Conservation (phyloP, 208 protist species). For the Porcisia deanei region DNA sequence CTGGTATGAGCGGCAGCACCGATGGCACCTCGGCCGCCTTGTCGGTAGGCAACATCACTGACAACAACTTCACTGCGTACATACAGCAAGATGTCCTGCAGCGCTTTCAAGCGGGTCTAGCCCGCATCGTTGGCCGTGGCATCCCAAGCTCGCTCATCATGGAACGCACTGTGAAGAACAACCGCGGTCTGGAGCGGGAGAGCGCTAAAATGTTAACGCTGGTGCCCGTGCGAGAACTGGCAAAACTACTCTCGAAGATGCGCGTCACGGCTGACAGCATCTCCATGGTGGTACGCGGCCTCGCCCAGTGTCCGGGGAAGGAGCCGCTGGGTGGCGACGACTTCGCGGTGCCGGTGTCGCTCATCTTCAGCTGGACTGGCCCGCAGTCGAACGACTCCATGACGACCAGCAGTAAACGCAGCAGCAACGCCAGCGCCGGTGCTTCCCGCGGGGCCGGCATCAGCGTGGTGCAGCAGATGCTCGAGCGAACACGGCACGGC, state of each 20-base stretch:
- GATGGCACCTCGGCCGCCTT: conserved; percentile 8
- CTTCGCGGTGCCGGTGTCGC: conserved; percentile 73
- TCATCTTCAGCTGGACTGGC: conserved; percentile 73
- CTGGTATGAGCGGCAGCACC: conserved; percentile 19
- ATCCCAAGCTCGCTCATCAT: conserved; percentile 56
- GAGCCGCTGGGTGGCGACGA: conserved; percentile 54
- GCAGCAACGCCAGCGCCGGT: conserved; percentile 17
- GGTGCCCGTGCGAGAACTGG: conserved; percentile 62
- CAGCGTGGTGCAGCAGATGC: conserved; percentile 20
- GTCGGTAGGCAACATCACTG: conserved; percentile 14
- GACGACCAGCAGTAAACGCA: conserved; percentile 7
- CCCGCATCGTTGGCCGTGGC: conserved; percentile 66
- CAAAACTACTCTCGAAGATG: conserved; percentile 54
- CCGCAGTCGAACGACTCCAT: conserved; percentile 25
- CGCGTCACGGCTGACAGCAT: conserved; percentile 67
- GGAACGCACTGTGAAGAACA: conserved; percentile 44
- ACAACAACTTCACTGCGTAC: conserved; percentile 42
- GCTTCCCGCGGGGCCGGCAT: conserved; percentile 15
- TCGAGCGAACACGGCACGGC: background rate
- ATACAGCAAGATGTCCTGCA: conserved; percentile 51
- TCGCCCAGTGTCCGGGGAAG: conserved; percentile 72
- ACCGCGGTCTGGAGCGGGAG: conserved; percentile 48
- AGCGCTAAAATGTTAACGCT: conserved; percentile 72
- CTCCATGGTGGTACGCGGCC: conserved; percentile 59
- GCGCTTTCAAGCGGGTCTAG: conserved; percentile 62